Evolutionary conservation across 495 filamentous ascomycete species (phyloP).

Genomic region (Hypoxylon fragiforme): DNA sequence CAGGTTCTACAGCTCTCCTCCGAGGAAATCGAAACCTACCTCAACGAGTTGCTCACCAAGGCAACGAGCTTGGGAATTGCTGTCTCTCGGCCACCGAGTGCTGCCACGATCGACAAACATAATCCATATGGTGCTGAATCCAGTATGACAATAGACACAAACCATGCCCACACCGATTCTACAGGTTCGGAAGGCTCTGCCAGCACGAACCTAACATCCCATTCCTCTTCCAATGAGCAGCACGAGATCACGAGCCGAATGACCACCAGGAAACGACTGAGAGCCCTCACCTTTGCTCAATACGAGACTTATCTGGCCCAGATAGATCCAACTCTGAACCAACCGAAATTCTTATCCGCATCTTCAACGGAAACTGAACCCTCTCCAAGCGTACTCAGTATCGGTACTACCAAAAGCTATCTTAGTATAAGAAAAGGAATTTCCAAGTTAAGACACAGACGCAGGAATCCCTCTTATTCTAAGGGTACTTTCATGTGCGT

Average conservation of each 20-base stretch:
- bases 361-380: conserved; percentile 30
- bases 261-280: conserved; percentile 40
- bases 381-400: conserved; percentile 36
- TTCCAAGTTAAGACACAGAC: conserved; percentile 42
- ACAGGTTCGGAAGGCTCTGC: conserved; percentile 40
- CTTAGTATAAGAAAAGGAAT: conserved; percentile 47
- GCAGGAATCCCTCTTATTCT: conserved; percentile 32
- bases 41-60: conserved; percentile 44
- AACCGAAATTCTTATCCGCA: conserved; percentile 38
- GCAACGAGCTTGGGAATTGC: conserved; percentile 49
- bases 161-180: conserved; percentile 42
- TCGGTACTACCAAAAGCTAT: conserved; percentile 46
- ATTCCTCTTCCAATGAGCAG: conserved; percentile 35
- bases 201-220: conserved; percentile 41
- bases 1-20: conserved; percentile 48
- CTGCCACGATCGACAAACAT: conserved; percentile 26
- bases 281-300: conserved; percentile 52
- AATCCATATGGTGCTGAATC: conserved; percentile 42
- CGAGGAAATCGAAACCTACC: conserved; percentile 43
- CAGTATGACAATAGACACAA: conserved; percentile 37
- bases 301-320: conserved; percentile 57
- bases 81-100: conserved; percentile 35
- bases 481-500: conserved; percentile 43
- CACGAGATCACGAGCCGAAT: conserved; percentile 11
- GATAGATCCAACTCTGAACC: conserved; percentile 43